Evolutionary conservation across 495 filamentous ascomycete genomes (phyloP).

Genomic region (Cladorrhinum samala): DNA sequence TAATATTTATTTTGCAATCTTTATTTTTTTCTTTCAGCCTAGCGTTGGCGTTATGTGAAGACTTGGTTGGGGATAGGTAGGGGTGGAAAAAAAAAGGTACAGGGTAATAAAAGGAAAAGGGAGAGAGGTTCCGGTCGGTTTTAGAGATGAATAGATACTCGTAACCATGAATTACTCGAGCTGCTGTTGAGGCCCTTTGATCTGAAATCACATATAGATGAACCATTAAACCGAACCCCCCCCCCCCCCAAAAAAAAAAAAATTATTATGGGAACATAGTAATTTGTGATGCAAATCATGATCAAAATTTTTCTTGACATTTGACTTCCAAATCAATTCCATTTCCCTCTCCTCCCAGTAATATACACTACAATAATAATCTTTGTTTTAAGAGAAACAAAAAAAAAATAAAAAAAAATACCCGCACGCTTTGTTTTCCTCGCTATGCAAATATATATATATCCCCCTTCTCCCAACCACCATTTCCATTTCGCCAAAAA

Average conservation of each 20-base stretch:
- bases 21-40: not conserved
- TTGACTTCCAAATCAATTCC: not conserved
- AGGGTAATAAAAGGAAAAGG: not conserved
- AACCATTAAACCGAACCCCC: no score
- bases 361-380: not conserved
- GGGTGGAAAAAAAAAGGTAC: not conserved
- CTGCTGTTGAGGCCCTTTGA: no score
- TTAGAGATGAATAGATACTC: not conserved
- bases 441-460: slow-evolving; percentile 7
- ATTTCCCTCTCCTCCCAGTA: not conserved
- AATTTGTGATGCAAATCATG: not conserved
- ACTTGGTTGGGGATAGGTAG: no score
- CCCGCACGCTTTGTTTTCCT: not conserved
- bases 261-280: no score
- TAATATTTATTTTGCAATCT: not conserved
- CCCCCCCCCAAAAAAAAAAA: not conserved
- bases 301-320: not conserved
- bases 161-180: no score
- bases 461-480: not conserved
- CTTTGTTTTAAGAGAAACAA: not conserved
- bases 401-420: not conserved
- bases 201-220: no score
- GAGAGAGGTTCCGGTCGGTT: not conserved
- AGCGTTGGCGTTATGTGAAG: not conserved
- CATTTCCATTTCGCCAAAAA: not conserved